Evolutionary conservation across 306 rosid species (phyloP).

Genomic region (Cucumis melo): DNA sequence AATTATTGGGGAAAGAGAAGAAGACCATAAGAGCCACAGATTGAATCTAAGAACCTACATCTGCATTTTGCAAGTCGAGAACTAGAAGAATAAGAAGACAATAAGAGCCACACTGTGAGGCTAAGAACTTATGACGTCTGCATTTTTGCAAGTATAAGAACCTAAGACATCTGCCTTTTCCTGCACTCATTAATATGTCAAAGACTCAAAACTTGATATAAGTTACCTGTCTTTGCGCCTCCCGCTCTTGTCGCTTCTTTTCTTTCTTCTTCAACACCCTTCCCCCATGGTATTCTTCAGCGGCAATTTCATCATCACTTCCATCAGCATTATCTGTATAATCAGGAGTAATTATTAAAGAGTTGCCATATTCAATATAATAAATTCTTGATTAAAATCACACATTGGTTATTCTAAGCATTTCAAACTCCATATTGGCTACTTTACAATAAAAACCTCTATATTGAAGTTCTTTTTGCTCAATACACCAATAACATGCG

Average conservation of each 20-base stretch:
- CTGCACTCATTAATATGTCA: neutral
- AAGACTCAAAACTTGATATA: neutral
- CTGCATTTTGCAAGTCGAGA: neutral
- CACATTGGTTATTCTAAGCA: neutral
- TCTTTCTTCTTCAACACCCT: slow-evolving; percentile 58
- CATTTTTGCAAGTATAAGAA: neutral
- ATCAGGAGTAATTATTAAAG: neutral
- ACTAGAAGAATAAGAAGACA: too few relatives aligned
- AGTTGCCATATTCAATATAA: neutral
- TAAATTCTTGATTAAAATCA: neutral
- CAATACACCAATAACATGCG: neutral
- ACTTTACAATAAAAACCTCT: neutral
- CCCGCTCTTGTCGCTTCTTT: slow-evolving; percentile 80
- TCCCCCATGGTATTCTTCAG: slow-evolving; percentile 39
- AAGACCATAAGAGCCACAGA: neutral
- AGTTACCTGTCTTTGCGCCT: slow-evolving; percentile 70
- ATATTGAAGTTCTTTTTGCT: neutral
- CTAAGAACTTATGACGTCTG: neutral
- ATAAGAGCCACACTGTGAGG: too few relatives aligned
- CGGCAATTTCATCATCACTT: slow-evolving; percentile 62
- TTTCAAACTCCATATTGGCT: neutral
- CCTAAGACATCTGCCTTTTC: neutral
- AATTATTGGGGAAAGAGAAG: neutral
- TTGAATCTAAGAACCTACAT: neutral
- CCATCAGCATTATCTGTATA: slow-evolving; percentile 48